Percentiles rank a stretch among this genome's conserved stretches.
Evolutionary conservation across 441 rosid species (phyloP).

Genomic region (Daphne laureola): DNA sequence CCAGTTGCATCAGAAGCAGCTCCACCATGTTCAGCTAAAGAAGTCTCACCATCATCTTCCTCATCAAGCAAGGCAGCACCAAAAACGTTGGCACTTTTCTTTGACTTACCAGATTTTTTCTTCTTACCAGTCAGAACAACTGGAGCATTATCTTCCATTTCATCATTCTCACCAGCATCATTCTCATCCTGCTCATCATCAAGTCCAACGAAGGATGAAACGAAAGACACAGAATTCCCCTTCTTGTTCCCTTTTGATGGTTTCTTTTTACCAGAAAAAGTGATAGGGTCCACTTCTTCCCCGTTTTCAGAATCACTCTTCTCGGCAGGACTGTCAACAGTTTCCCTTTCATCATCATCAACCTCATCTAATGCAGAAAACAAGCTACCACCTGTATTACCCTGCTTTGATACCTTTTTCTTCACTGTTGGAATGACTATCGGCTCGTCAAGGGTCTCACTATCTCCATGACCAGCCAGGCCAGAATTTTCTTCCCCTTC

Average conservation of each 20-base stretch:
- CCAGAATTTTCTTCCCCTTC: slow-evolving; percentile 24
- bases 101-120: slow-evolving; percentile 64
- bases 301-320: slow-evolving; percentile 23
- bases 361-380: slow-evolving; percentile 42
- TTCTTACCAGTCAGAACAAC: slow-evolving; percentile 66
- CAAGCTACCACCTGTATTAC: slow-evolving; percentile 28
- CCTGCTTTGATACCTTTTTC: slow-evolving; percentile 46
- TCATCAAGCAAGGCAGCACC: slow-evolving; percentile 47
- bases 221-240: slow-evolving; percentile 19
- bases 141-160: slow-evolving; percentile 37
- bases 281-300: slow-evolving; percentile 22
- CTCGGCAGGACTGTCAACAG: slow-evolving; percentile 18
- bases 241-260: slow-evolving; percentile 43
- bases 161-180: slow-evolving; percentile 29
- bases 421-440: slow-evolving; percentile 35
- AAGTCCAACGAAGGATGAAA: slow-evolving; percentile 24
- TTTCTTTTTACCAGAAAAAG: slow-evolving; percentile 52
- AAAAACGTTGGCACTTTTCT: slow-evolving; percentile 40
- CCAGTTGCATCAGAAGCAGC: slow-evolving; percentile 24
- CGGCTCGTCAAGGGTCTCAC: slow-evolving; percentile 38
- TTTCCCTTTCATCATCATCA: slow-evolving; percentile 35
- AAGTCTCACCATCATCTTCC: slow-evolving; percentile 33
- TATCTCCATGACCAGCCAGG: slow-evolving; percentile 20
- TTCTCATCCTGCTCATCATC: slow-evolving; percentile 24
- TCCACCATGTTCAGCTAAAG: slow-evolving; percentile 23